Evolutionary conservation across 1,139 yeast genomes (phyloP).

Genomic region (Protomyces inouyei): DNA sequence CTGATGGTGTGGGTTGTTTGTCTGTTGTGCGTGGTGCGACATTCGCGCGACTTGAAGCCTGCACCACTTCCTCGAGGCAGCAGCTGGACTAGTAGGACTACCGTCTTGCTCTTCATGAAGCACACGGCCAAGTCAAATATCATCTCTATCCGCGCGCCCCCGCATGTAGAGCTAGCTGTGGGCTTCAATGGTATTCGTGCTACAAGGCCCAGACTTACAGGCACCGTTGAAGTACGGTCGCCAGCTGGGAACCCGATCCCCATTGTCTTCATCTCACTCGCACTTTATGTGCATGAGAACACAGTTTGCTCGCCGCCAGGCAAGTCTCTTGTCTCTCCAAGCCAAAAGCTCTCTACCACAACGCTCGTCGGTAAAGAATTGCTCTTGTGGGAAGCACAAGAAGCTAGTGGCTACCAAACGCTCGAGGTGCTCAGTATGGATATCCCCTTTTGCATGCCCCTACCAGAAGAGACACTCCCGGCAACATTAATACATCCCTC

Average conservation of each 20-base stretch:
- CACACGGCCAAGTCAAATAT: conserved; percentile 1
- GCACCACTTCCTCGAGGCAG: too few species aligned
- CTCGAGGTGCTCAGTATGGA: conserved; percentile 19
- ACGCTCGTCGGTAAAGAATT: conserved; percentile 23
- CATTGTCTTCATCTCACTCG: conserved; percentile 12
- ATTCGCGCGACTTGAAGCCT: too few species aligned
- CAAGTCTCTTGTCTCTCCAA: conserved; percentile 3
- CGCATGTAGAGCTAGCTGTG: conserved; percentile 20
- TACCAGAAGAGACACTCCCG: conserved; percentile 13
- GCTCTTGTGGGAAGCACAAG: conserved; percentile 21
- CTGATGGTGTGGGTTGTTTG: background rate
- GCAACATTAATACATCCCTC: conserved; percentile 11
- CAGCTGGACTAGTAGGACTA: too few species aligned
- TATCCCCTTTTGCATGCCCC: conserved; percentile 20
- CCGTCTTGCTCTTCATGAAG: background rate
- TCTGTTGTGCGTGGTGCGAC: background rate
- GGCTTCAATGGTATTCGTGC: conserved; percentile 25
- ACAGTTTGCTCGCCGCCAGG: conserved; percentile 13
- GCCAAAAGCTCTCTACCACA: conserved; percentile 13
- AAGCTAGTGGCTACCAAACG: conserved; percentile 2
- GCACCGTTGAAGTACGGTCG: conserved; percentile 19
- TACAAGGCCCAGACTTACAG: conserved; percentile 19
- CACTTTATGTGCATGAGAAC: conserved; percentile 14
- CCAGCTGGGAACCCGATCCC: conserved; percentile 20
- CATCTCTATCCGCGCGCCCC: conserved; percentile 25